These are phyloP conservation scores for Lactarius pseudohatsudake DNA, from an alignment of 768 basidiomycete genomes.

Conservation along the genomic window DNA sequence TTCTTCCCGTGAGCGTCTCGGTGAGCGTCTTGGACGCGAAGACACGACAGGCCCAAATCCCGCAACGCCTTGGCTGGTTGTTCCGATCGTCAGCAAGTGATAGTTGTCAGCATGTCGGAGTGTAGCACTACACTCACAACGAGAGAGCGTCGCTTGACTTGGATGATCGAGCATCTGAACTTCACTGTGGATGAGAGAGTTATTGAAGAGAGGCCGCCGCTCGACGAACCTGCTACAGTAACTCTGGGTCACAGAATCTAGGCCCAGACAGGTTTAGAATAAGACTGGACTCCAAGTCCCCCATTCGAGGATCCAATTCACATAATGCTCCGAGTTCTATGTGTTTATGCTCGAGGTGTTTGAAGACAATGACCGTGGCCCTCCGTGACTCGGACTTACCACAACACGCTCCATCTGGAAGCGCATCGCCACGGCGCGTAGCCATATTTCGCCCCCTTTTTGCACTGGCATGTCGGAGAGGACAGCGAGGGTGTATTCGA, in stretches of 20 bases:
- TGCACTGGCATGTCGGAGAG: conserved; percentile 46
- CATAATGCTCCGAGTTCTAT: background rate
- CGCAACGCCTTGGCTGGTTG: conserved; percentile 3
- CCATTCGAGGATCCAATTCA: background rate
- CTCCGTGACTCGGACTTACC: too few relatives aligned
- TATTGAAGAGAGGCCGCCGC: background rate
- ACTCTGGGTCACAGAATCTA: background rate
- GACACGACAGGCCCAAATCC: conserved; percentile 1
- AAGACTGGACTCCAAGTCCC: background rate
- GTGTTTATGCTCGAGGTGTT: background rate
- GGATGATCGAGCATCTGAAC: background rate
- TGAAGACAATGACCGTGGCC: too few relatives aligned
- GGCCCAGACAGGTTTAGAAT: conserved; percentile 7
- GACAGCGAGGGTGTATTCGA: conserved; percentile 51
- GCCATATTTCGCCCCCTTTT: background rate
- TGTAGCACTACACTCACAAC: background rate
- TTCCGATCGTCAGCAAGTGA: background rate
- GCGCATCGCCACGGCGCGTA: background rate
- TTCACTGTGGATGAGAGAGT: background rate
- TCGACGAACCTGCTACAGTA: background rate
- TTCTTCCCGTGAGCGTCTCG: background rate
- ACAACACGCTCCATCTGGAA: background rate
- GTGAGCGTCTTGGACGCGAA: background rate
- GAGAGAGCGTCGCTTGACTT: background rate
- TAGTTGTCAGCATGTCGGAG: background rate